A percentile compares a stretch with the other conserved stretches of the same genome.
phyloP scores from a whole-genome alignment of 2,329 filamentous ascomycete genomes.

The Alternaria panax region DNA sequence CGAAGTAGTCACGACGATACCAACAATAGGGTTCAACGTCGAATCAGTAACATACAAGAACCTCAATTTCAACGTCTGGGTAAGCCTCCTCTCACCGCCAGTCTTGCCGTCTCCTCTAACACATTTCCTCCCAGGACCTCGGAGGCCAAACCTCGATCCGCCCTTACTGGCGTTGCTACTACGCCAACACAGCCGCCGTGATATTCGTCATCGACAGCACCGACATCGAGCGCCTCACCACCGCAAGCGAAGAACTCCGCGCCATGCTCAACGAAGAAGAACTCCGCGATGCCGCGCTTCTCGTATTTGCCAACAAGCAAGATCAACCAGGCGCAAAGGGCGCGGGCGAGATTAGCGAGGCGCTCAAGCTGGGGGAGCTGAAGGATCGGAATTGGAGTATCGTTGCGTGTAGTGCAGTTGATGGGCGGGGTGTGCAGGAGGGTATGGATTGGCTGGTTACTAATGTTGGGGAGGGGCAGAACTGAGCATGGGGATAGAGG shows the following conservation, averaged over 20 bases:
- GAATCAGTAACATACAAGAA: conserved; percentile 99
- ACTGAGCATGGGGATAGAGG: conserved; percentile 1
- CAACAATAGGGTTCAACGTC: conserved; percentile 99
- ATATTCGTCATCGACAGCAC: conserved; percentile 99
- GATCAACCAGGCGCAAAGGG: conserved; percentile 97
- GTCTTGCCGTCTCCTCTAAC: background rate
- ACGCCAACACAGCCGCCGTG: conserved; percentile 96
- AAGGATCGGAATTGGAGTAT: conserved; percentile 99
- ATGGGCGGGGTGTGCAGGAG: conserved; percentile 91
- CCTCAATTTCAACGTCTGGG: conserved; percentile 98
- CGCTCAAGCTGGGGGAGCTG: conserved; percentile 85
- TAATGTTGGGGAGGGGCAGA: conserved; percentile 34
- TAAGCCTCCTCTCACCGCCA: conserved; percentile 55
- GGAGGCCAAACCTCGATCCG: conserved; percentile 98
- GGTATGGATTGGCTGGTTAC: conserved; percentile 99
- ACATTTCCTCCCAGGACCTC: conserved; percentile 68
- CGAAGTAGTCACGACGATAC: conserved; percentile 98
- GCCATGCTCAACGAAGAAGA: conserved; percentile 98
- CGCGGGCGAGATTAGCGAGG: conserved; percentile 95
- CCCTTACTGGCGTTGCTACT: conserved; percentile 99
- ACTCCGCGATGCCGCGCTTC: conserved; percentile 85
- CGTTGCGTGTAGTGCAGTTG: conserved; percentile 94
- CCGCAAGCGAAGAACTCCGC: conserved; percentile 87
- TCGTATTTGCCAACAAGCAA: conserved; percentile 99
- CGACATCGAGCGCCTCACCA: conserved; percentile 93